Conservation (phyloP, 2,329 filamentous ascomycete species). For the Lachnum nothofagi region DNA sequence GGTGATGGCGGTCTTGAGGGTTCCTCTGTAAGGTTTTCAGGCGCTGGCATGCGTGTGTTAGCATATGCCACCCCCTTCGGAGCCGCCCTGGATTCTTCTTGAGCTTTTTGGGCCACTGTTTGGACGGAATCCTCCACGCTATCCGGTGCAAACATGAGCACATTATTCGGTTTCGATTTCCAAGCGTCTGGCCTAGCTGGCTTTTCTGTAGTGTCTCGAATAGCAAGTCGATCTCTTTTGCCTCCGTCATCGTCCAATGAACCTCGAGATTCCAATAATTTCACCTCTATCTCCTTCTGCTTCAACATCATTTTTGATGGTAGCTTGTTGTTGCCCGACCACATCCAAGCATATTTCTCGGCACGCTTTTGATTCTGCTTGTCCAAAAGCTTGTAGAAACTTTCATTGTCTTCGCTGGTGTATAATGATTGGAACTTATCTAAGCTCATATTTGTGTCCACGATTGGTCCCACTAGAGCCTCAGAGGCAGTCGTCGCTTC, state of each 20-base stretch:
- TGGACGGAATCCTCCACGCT: conserved; percentile 53
- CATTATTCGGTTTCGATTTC: conserved; percentile 70
- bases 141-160: conserved; percentile 78
- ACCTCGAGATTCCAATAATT: conserved; percentile 41
- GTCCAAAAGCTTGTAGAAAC: conserved; percentile 88
- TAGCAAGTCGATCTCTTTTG: conserved; percentile 53
- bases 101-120: conserved; percentile 63
- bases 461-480: conserved; percentile 40
- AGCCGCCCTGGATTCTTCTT: conserved; percentile 65
- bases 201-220: conserved; percentile 63
- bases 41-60: conserved; percentile 71
- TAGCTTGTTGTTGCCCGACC: conserved; percentile 80
- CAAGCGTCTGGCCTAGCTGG: conserved; percentile 74
- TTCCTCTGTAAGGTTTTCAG: conserved; percentile 34
- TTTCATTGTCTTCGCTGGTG: conserved; percentile 96
- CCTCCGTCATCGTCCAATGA: conserved; percentile 51
- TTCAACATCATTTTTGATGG: conserved; percentile 71
- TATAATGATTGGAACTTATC: conserved; percentile 86
- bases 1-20: conserved; percentile 65
- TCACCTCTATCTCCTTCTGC: conserved; percentile 57
- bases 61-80: conserved; percentile 74
- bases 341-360: conserved; percentile 84
- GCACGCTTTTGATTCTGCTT: conserved; percentile 80
- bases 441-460: conserved; percentile 75
- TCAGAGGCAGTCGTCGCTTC: conserved; percentile 34